A percentile compares a stretch with the other conserved stretches of the same genome.
Conservation (phyloP, 164 flowering plant species). For the Sextonia rubra region DNA sequence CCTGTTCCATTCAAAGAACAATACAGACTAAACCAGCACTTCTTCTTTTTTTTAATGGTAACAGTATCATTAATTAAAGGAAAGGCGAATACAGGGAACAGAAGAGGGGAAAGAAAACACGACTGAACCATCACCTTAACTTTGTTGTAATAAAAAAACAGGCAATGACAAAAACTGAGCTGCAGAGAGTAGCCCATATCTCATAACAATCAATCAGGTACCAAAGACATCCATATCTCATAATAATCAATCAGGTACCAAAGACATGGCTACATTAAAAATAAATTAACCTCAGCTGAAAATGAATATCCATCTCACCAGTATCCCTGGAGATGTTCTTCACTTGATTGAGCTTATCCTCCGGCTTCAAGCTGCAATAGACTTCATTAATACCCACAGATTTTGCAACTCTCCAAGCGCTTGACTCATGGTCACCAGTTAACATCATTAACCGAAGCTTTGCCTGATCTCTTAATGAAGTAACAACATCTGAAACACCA, state of each 20-base stretch:
- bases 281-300: not conserved
- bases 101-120: too few species aligned
- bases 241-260: not conserved
- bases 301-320: conserved; percentile 38
- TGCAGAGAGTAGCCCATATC: not conserved
- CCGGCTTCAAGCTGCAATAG: conserved; percentile 79
- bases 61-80: too few species aligned
- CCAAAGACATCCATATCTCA: too few species aligned
- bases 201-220: not conserved
- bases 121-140: not conserved
- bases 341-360: conserved; percentile 91
- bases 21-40: not conserved
- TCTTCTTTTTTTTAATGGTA: not conserved
- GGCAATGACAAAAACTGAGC: not conserved
- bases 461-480: conserved; percentile 53
- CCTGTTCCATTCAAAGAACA: conserved; percentile 1
- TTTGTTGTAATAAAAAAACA: not conserved
- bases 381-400: conserved; percentile 84
- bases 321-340: conserved; percentile 65
- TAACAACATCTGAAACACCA: conserved; percentile 61
- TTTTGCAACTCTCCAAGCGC: conserved; percentile 90
- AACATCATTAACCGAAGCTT: conserved; percentile 83
- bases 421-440: conserved; percentile 93
- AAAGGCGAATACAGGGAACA: too few species aligned
- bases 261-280: not conserved